Evolutionary conservation across 495 filamentous ascomycete genomes (phyloP), one percentile per base, ranked within the genome.

Genomic region (Penicillium ucsense): DNA sequence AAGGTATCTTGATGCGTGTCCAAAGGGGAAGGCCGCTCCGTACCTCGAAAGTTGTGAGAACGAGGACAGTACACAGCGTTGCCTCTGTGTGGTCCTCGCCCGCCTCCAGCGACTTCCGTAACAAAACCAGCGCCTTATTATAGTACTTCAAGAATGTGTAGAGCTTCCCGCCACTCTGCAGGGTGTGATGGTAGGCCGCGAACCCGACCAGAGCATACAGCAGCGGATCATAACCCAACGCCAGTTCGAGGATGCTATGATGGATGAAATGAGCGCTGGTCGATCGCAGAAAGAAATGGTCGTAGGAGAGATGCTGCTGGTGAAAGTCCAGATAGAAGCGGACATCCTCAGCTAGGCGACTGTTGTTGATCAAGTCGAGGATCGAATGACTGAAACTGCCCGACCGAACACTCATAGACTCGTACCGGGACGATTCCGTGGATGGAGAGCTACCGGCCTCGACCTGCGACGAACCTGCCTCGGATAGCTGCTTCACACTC

Each of bases 41-140:
- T 75, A 95, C 91, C 81, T 98, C 92, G 50, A 95, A 89, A 6
- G 83, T 90, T 38, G 89, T 90, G 36, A 97, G 80, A 52, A 96
- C 89, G 36, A 98, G 71, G 34, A 98, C 91, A 5, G 90, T 94
- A 45, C 95, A 67, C 33, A 98, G 62, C 8, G 83, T 95, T n/a
- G 84, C 79, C 33, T 84, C 72, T 35, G 56, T 84, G 55, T 87
- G 84, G 49, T 75, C 78, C 51, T 86, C 82, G 38, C 78, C 79
- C 28, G 75, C 83, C 35, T 76, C 76, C 37, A 97, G 63, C 8
- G 82, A 89, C 41, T 74, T 74, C 8, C 91, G 74, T 31, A 98
- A 75, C 9, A 88, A 61, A 20, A 75, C 80, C 31, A 98, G 81
- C 4, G 91, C 89, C 61, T 79, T 82, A 62, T 94, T 88, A 67